A percentile compares a stretch with the other conserved stretches of the same genome.
These are phyloP conservation scores for Entoloma clypeatum DNA, from an alignment of 1,284 basidiomycete genomes.

Conservation along the genomic window DNA sequence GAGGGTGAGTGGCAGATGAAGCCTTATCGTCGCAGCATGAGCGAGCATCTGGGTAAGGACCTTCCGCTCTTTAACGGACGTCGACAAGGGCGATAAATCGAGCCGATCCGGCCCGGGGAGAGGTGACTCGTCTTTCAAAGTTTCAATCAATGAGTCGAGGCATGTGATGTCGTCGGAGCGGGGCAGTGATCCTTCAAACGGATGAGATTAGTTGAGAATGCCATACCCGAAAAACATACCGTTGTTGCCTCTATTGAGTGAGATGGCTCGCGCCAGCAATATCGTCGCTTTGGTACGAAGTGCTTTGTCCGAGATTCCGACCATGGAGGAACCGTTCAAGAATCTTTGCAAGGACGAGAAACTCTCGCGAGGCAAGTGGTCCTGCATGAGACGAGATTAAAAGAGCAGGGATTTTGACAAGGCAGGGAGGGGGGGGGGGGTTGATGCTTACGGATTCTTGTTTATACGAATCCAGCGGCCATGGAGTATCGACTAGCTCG, in stretches of 20 bases:
- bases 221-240: neutral
- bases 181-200: neutral
- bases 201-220: neutral
- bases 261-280: conserved; percentile 31
- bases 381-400: no score
- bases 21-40: conserved; percentile 3
- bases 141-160: conserved; percentile 2
- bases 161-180: neutral
- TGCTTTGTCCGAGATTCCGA: conserved; percentile 26
- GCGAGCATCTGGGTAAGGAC: conserved; percentile 1
- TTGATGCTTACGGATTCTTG: conserved; percentile 21
- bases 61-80: neutral
- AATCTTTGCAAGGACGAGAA: conserved; percentile 30
- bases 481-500: conserved; percentile 36
- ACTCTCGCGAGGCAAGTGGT: conserved; percentile 20
- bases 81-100: neutral
- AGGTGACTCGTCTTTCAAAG: conserved; percentile 1
- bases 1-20: conserved; percentile 3
- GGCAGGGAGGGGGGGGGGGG: neutral
- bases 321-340: conserved; percentile 25
- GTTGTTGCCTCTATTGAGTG: neutral
- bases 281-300: conserved; percentile 36
- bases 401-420: conserved; percentile 2
- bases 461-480: conserved; percentile 36
- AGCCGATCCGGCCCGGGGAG: no score